Conservation (phyloP, 805 yeast genomes). For the Saccharomycopsis lassenensis region DNA sequence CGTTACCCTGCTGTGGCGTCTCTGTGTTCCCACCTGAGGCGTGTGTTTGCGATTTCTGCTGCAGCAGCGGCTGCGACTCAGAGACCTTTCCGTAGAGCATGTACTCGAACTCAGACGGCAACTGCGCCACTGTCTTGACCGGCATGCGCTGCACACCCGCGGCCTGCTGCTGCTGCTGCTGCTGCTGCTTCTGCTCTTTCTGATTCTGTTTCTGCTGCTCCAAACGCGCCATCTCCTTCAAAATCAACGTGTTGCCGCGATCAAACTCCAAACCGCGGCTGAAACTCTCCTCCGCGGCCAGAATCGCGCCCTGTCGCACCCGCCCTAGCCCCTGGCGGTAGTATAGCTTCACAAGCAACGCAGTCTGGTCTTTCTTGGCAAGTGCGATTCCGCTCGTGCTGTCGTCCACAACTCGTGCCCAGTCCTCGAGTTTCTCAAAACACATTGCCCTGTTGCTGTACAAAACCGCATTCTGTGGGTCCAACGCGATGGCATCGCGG, state of each 20-base stretch:
- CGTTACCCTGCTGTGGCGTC: background rate
- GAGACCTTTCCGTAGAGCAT: too few species aligned
- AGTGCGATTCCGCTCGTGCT: conserved; percentile 38
- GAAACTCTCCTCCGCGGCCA: conserved; percentile 25
- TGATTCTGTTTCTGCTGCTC: too few species aligned
- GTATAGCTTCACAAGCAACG: conserved; percentile 31
- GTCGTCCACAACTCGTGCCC: conserved; percentile 37
- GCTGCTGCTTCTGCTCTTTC: too few species aligned
- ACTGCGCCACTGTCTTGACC: conserved; percentile 27
- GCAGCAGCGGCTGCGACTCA: too few species aligned
- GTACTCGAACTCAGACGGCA: conserved; percentile 30
- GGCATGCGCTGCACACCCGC: conserved; percentile 1
- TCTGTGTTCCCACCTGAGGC: background rate
- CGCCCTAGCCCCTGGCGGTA: conserved; percentile 41
- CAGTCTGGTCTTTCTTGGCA: background rate
- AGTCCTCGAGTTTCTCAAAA: conserved; percentile 40
- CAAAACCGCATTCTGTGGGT: conserved; percentile 41
- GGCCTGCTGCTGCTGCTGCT: conserved; percentile 7
- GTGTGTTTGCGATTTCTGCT: too few species aligned
- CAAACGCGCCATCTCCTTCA: conserved; percentile 25
- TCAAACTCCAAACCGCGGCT: conserved; percentile 31
- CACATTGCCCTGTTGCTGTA: conserved; percentile 65
- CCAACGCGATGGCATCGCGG: conserved; percentile 40
- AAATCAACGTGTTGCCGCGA: conserved; percentile 29
- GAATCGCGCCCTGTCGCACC: conserved; percentile 21